Conservation (phyloP, 148 eudicot species). For the Dianthus caryophyllus region DNA sequence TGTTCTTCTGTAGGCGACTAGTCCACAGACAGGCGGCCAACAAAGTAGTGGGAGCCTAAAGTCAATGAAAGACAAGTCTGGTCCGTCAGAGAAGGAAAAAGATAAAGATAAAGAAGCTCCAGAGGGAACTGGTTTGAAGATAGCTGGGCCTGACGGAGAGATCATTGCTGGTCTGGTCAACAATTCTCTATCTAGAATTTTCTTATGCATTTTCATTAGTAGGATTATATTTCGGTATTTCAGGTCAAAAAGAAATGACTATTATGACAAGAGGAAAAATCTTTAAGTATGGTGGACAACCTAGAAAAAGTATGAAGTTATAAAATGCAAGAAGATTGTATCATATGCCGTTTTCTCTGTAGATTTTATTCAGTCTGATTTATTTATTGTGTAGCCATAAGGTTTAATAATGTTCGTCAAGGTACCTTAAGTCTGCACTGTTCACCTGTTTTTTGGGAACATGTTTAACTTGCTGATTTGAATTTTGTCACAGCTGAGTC, state of each 20-base stretch:
- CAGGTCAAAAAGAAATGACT: not conserved
- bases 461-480: not conserved
- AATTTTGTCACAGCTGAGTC: not conserved
- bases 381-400: not conserved
- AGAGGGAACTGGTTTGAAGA: conserved; percentile 77
- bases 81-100: conserved; percentile 28
- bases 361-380: not conserved
- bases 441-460: not conserved
- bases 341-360: too few relatives aligned
- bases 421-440: not conserved
- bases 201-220: not conserved
- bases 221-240: not conserved
- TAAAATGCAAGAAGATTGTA: too few relatives aligned
- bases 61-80: conserved; percentile 76
- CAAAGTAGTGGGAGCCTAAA: conserved; percentile 82
- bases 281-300: too few relatives aligned
- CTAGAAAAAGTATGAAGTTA: too few relatives aligned
- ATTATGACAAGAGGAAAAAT: too few relatives aligned
- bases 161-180: conserved; percentile 76
- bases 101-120: conserved; percentile 73
- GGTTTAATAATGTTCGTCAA: not conserved
- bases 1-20: conserved; percentile 53
- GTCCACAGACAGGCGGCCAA: conserved; percentile 88
- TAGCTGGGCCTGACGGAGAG: conserved; percentile 91
- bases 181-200: conserved; percentile 6